Evolutionary conservation across 78 protist genomes (phyloP).

Genomic region (Dictyostelium intermedium): DNA sequence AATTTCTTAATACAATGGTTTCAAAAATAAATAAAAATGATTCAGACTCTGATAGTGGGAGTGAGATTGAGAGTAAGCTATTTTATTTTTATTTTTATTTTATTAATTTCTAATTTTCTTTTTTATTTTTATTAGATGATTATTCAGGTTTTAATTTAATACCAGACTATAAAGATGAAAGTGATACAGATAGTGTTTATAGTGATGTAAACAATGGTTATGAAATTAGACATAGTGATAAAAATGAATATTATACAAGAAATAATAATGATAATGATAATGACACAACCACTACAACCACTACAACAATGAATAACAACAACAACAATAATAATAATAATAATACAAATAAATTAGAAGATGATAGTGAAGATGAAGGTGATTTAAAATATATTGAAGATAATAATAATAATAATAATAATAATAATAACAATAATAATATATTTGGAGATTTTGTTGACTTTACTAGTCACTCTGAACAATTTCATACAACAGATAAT

Average conservation of each 20-base stretch:
- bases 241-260: neutral
- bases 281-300: neutral
- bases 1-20: neutral
- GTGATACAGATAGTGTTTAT: slow-evolving; percentile 15
- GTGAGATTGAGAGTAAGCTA: neutral
- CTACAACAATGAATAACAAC: too few species aligned
- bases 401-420: neutral
- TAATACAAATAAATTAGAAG: neutral
- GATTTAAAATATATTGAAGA: slow-evolving; percentile 21
- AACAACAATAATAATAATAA: neutral
- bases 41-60: neutral
- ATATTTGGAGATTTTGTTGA: slow-evolving; percentile 14
- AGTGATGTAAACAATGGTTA: neutral
- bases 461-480: slow-evolving; percentile 22
- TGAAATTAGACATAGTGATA: neutral
- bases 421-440: neutral
- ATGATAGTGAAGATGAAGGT: neutral
- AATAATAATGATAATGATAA: neutral
- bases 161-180: slow-evolving; percentile 23
- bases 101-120: neutral
- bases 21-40: neutral
- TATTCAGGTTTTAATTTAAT: slow-evolving; percentile 55
- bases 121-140: neutral
- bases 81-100: neutral
- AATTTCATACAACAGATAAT: slow-evolving; percentile 30